These are phyloP conservation scores for Diplocarpon mali DNA, from an alignment of 2,329 filamentous ascomycete species.

Conservation along the genomic window DNA sequence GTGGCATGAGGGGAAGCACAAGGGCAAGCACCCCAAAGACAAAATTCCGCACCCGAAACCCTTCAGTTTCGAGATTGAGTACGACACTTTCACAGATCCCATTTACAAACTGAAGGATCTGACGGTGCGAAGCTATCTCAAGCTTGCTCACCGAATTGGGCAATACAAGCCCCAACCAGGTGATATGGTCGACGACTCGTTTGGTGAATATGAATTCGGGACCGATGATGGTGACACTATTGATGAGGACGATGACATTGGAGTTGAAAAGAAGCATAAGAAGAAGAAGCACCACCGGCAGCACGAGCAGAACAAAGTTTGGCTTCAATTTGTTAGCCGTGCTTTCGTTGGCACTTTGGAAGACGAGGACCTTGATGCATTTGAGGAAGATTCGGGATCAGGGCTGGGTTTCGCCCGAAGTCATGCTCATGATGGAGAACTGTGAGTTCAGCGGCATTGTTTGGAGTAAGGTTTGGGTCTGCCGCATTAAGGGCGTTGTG, in stretches of 20 bases:
- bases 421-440: slow-evolving; percentile 3
- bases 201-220: slow-evolving; percentile 15
- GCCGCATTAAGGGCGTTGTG: slow-evolving; percentile 3
- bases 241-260: slow-evolving; percentile 19
- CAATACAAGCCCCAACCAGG: slow-evolving; percentile 32
- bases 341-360: slow-evolving; percentile 70
- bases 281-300: slow-evolving; percentile 42
- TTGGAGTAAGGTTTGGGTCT: slow-evolving; percentile 4
- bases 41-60: slow-evolving; percentile 46
- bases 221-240: slow-evolving; percentile 16
- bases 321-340: slow-evolving; percentile 65
- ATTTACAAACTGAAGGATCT: slow-evolving; percentile 69
- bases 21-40: slow-evolving; percentile 43
- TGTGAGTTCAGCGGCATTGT: slow-evolving; percentile 7
- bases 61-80: slow-evolving; percentile 74
- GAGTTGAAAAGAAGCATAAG: slow-evolving; percentile 28
- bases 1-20: slow-evolving; percentile 56
- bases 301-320: slow-evolving; percentile 52
- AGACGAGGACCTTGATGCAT: slow-evolving; percentile 46
- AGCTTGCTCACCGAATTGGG: slow-evolving; percentile 71
- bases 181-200: slow-evolving; percentile 18
- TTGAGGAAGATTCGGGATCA: slow-evolving; percentile 3
- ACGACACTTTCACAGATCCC: slow-evolving; percentile 69
- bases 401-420: too few species aligned
- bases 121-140: slow-evolving; percentile 71